Conservation (phyloP, 192 early-diverging fungal species). For the Spizellomyces punctatus region DNA sequence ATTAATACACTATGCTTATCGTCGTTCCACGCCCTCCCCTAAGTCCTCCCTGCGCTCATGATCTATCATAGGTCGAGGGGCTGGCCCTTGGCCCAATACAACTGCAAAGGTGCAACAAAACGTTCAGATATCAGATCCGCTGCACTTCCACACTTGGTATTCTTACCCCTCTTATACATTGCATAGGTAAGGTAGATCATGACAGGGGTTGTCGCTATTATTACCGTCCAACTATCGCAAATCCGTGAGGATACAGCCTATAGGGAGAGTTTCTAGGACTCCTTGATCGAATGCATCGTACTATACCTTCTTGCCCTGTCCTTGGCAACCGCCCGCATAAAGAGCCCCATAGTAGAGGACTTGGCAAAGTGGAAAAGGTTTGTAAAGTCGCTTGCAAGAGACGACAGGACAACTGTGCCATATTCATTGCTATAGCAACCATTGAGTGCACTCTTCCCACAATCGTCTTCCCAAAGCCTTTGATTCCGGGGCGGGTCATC, state of each 20-base stretch:
- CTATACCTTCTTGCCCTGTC: slow-evolving; percentile 4
- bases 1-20: too few relatives aligned
- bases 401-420: too few relatives aligned
- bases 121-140: not conserved
- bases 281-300: not conserved
- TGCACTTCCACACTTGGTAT: not conserved
- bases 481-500: too few relatives aligned
- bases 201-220: slow-evolving; percentile 10
- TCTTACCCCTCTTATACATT: slow-evolving; percentile 8
- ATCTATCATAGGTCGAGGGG: not conserved
- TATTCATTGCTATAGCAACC: too few relatives aligned
- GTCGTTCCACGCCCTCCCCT: too few relatives aligned
- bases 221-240: slow-evolving; percentile 4
- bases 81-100: not conserved
- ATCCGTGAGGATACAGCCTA: not conserved
- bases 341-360: not conserved
- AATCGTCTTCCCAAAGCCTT: too few relatives aligned
- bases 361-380: too few relatives aligned
- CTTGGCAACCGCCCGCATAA: slow-evolving; percentile 9
- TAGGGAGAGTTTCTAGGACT: not conserved
- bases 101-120: not conserved
- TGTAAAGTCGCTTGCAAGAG: too few relatives aligned
- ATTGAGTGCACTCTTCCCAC: too few relatives aligned
- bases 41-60: too few relatives aligned
- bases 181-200: slow-evolving; percentile 8